A percentile compares a stretch with the other conserved stretches of the same genome.
Conservation (phyloP, 495 filamentous ascomycete species). For the Podospora pseudocomata region DNA sequence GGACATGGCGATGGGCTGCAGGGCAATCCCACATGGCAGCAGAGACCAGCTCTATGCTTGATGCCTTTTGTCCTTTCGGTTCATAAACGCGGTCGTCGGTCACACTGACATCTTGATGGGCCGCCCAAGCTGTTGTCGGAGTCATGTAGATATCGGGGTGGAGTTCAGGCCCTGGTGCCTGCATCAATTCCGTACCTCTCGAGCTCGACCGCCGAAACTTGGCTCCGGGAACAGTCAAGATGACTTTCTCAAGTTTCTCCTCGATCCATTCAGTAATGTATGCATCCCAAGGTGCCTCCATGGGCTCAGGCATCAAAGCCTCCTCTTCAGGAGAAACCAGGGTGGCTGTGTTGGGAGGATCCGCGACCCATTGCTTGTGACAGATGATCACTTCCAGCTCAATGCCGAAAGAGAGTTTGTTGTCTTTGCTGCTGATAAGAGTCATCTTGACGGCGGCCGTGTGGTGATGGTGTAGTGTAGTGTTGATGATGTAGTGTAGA, state of each 20-base stretch:
- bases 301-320: background rate
- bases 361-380: background rate
- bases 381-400: slow-evolving; percentile 26
- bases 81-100: background rate
- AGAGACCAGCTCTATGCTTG: slow-evolving; percentile 6
- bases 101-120: slow-evolving; percentile 1
- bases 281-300: no score
- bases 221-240: slow-evolving; percentile 15
- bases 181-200: background rate
- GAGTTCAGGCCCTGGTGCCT: background rate
- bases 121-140: slow-evolving; percentile 7
- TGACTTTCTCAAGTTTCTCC: slow-evolving; percentile 1
- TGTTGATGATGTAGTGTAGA: no score
- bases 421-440: background rate
- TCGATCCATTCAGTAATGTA: background rate
- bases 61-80: background rate
- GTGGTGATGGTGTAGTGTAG: background rate
- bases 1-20: slow-evolving; percentile 11
- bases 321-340: background rate
- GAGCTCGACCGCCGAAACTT: background rate
- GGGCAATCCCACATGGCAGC: slow-evolving; percentile 19
- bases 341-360: background rate
- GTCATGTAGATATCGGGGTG: background rate
- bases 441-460: background rate
- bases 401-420: slow-evolving; percentile 22